phyloP scores from a whole-genome alignment of 371 early-diverging fungal genomes.

The Coemansia sp. region DNA sequence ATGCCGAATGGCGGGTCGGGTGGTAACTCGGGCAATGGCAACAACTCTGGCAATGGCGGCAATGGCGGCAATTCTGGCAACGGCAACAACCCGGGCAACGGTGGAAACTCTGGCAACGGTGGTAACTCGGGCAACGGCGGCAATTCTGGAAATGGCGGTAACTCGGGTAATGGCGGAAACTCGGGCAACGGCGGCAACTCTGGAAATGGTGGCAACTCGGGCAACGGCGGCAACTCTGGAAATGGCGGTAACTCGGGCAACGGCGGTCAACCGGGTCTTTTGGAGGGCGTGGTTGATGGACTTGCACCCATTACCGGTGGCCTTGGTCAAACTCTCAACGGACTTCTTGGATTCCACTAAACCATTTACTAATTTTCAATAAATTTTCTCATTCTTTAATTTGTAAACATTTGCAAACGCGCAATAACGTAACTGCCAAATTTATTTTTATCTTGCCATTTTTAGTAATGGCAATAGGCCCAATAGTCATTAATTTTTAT shows the following conservation, averaged over 20 bases:
- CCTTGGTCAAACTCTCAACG: slow-evolving; percentile 19
- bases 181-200: background rate
- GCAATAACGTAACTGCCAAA: too few relatives aligned
- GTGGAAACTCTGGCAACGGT: too few relatives aligned
- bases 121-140: background rate
- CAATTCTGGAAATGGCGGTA: too few relatives aligned
- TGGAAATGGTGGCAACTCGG: background rate
- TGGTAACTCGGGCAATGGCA: too few relatives aligned
- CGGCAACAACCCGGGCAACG: background rate
- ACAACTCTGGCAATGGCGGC: background rate
- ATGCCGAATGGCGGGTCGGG: too few relatives aligned
- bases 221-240: background rate
- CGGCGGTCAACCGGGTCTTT: background rate
- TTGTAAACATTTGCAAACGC: too few relatives aligned
- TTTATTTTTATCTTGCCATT: too few relatives aligned
- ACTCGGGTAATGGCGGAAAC: background rate
- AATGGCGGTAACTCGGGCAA: background rate
- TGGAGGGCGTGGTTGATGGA: slow-evolving; percentile 34
- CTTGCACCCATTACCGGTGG: slow-evolving; percentile 25
- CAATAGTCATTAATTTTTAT: too few relatives aligned
- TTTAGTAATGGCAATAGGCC: too few relatives aligned
- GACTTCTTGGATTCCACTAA: slow-evolving; percentile 14
- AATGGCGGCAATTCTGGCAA: background rate
- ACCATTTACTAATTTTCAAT: too few relatives aligned
- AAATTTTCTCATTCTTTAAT: too few relatives aligned